Evolutionary conservation across 2,329 filamentous ascomycete genomes (phyloP).

Genomic region (Metarhizium brunneum): DNA sequence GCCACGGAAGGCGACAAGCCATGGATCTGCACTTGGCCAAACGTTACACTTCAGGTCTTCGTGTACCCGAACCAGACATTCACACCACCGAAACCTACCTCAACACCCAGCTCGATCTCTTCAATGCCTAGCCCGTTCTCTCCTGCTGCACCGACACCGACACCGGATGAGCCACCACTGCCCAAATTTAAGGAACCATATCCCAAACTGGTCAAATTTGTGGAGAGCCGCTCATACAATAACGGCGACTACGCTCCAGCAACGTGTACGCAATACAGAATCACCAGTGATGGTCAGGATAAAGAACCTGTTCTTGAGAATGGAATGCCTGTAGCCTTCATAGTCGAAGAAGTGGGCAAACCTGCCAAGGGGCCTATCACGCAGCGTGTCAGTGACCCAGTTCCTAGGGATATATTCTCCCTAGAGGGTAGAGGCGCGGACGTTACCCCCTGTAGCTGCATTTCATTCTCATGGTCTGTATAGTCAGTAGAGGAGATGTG

Average conservation of each 20-base stretch:
- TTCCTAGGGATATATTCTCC: background rate
- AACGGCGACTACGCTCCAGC: slow-evolving; percentile 22
- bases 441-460: slow-evolving; percentile 4
- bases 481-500: background rate
- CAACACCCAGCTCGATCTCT: background rate
- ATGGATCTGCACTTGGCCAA: slow-evolving; percentile 52
- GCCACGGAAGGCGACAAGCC: slow-evolving; percentile 39
- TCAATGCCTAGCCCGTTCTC: slow-evolving; percentile 8
- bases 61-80: slow-evolving; percentile 46
- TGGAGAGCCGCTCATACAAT: slow-evolving; percentile 38
- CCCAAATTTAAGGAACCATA: slow-evolving; percentile 26
- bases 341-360: slow-evolving; percentile 29
- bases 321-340: slow-evolving; percentile 31
- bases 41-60: slow-evolving; percentile 45
- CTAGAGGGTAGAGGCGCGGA: slow-evolving; percentile 4
- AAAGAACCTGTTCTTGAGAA: slow-evolving; percentile 24
- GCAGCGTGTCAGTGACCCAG: slow-evolving; percentile 4
- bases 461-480: slow-evolving; percentile 6
- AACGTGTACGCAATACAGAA: slow-evolving; percentile 38
- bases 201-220: slow-evolving; percentile 44
- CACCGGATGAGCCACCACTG: background rate
- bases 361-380: background rate
- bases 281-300: slow-evolving; percentile 28
- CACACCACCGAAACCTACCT: slow-evolving; percentile 19
- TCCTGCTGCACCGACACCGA: slow-evolving; percentile 5